Evolutionary conservation across 176 grass and related monocot species (phyloP), one percentile per base, ranked within the genome.

Genomic region (Hordeum marinum): DNA sequence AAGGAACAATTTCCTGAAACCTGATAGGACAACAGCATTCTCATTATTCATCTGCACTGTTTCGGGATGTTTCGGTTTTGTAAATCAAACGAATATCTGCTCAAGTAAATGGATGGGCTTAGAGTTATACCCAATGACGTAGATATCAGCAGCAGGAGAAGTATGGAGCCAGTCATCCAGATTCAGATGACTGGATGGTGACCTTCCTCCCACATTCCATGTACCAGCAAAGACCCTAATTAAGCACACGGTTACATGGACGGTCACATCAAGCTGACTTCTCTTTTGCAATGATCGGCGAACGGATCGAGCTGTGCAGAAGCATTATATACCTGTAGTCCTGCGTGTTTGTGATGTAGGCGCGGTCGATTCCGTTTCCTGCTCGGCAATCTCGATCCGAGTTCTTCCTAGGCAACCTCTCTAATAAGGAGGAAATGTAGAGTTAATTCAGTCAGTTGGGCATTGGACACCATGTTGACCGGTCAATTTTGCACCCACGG

Each of bases 161-260:
- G 96, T 91, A 92, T 93, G 93, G 46, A 98, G 87, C 91, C 93
- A 98, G 72, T 98, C 96, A 37, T 94, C 91, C 26, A 98, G 77
- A 70, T 92, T 94, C 88, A 98, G 78, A 86, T 93, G 90, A 89
- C 85, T 93, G 0, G 96, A 90, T 39, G 96, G 93, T 69, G 96
- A 95, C 82, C 86, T 92, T 70, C 96, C 96, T 42, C 96, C 96
- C 78, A 98, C 96, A 93, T 98, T 98, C 96, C 96, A 98, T 75
- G 96, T 98, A 26, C 68, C 89, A 78, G 83, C 96, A 13, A 98
- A 98, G 50, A 94, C 85, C 87, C 96, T 98, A 29, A 29, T 29
- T 29, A 79, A 14, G 41, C 0, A 3, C 34, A 70, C 1, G 40
- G 87, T 76, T 68, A 84, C 17, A 61, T 69, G 60, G 40, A 76